Evolutionary conservation across 495 filamentous ascomycete genomes (phyloP), one percentile per base, ranked within the genome.

Genomic region (Podospora appendiculata): DNA sequence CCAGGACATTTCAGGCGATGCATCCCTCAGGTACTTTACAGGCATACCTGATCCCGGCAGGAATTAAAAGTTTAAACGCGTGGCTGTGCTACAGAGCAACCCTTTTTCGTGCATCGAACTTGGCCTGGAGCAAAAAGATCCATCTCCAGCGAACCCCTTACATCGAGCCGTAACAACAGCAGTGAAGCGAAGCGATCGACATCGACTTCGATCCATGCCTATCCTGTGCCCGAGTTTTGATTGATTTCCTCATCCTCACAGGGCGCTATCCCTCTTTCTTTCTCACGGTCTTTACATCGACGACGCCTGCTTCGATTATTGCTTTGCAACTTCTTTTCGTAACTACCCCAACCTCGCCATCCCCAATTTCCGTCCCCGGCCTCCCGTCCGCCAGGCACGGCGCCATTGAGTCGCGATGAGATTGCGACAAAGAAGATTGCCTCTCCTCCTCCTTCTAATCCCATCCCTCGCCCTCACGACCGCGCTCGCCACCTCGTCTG

Each of bases 391-490:
- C 25, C 25, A 25, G 25, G 25, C 25, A 25, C 25, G 25, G 25
- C 25, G 25, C 36, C 36, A 38, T 11, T 3, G 38, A 42, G 25
- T 33, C 19, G 42, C 17, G 13, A 77, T 77, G 74, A 69, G 58
- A 56, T 52, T 73, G 45, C 61, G 68, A 55, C 66, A 63, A 52
- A 62, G 60, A 41, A 65, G 58, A 56, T 60, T 64, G 39, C 68
- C 71, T 25, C 58, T 77, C 1, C 55, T 77, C 53, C 67, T 77
- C 43, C 58, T 78, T 18, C 62, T 78, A 16, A 52, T 78, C 45
- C 73, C 70, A n/a, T 65, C 72, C 47, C 65, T 74, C 54, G 63
- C 67, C 19, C 61, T 60, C 49, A 47, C 71, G 49, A 60, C 67
- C 41, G 57, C 64, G 38, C 47, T 68, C 52, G 63, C 51, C 58